Base-by-base conservation (phyloP, 495 filamentous ascomycete species). In the Neurospora terricola region DNA sequence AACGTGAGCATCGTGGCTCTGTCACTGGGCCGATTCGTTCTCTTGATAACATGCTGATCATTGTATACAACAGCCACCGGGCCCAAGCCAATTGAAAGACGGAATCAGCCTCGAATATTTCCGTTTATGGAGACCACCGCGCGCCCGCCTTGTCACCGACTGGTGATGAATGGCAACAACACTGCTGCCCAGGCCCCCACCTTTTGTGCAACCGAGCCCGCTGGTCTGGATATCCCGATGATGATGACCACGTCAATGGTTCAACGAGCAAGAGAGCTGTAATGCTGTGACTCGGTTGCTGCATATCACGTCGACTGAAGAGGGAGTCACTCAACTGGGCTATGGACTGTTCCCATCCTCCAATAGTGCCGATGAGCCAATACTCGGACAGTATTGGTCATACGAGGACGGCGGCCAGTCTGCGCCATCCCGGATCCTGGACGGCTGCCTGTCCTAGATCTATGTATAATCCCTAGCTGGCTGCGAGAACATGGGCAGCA, bases 51-150 rank as follows among this genome's bases (percentile, higher is more conserved):
- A 34, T 34, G 54, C 54, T 34, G 27, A 62, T 34, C 27, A 4
- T 18, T 66, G 54, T 66, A 66, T 34, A 66, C 12, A 9, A 36
- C 27, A 66, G 54, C 54, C 54, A 18, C 14, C 27, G 10, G 23
- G 39, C 36, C 71, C 73, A 69, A 74, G 70, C 78, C 78, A 79
- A 79, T 78, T 72, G 71, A 45, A 72, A 34, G 27, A 69, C 70
- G 45, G 71, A 73, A 71, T 70, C 16, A 70, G 54, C 68, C 68
- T 48, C 34, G 43, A 62, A 72, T 14, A 72, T 77, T 79, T 73
- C 78, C 78, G 66, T 71, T 76, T 77, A 43, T 70, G 77, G 78
- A 77, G 54, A 66, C 21, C 27, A 69, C 62, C 38, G 30, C 18
- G 36, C 23, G 71, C n/a, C 48, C 54, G 27, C 54, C 27, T 66